Evolutionary conservation across 345 rosid species (phyloP), one percentile per base, ranked within the genome.

Genomic region (Ailanthus altissimus): DNA sequence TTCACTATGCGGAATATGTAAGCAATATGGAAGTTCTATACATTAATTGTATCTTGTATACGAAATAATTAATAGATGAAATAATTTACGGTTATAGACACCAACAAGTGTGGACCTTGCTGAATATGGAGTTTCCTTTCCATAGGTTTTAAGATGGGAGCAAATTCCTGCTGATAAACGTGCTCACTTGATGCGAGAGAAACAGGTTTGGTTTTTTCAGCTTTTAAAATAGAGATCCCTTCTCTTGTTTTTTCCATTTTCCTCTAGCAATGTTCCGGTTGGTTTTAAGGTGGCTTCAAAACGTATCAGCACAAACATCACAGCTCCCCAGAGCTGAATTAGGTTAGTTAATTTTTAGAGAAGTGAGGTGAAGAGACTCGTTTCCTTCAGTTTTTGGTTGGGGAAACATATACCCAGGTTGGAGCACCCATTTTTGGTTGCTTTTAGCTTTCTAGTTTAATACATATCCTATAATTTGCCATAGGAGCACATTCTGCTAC

Each of bases 1-100:
- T 86, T 80, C 93, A 89, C 6, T 93, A 91, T 74, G 99, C 98
- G 70, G 92, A 89, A 90, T 82, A 91, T 74, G 99, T 95, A 88
- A 90, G 97, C 82, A 75, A 26, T 47, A 32, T 42, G 62, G 50
- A 45, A 4, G 4, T 74, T 80, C 32, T 66, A 51, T 68, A 76
- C 6, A 40, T 42, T 72, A 40, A 56, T 72, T 57, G 20, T 72
- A 51, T 40, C 32, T 66, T 66, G 53, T 46, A 23, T 36, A 21
- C 7, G 42, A 74, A 68, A 58, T 18, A 25, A 38, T 21, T 13
- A 61, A 25, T 20, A 64, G 43, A 26, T 68, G 42, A 23, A 58
- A 26, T 83, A 53, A 50, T 45, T 20, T 36, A 20, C n/a, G 51
- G 25, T 21, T 36, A 56, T 56, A 49, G 20, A 45, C 18, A 79